Evolutionary conservation across 768 basidiomycete genomes (phyloP), one percentile per base, ranked within the genome.

Genomic region (Chalciporus pseudorubinellus): DNA sequence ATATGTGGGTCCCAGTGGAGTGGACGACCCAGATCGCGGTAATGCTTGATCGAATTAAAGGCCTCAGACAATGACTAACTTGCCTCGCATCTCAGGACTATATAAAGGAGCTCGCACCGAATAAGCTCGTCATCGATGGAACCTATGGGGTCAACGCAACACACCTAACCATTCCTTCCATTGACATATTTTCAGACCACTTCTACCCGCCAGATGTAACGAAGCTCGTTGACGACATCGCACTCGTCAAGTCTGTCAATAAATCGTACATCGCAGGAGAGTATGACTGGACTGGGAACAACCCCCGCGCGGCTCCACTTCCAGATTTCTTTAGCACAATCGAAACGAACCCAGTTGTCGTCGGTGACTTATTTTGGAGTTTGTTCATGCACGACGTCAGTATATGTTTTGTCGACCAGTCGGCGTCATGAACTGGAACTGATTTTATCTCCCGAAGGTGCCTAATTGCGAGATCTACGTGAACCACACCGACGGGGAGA

Each of bases 11-110:
- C 20, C 46, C 39, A 8, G 46, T 41, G 5, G 39, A 52, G 24
- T 42, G 51, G 46, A 53, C 47, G 5, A 55, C 59, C 11, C 58
- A 66, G 5, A 52, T 68, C 9, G 64, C 52, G 33, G 60, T 61
- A 42, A 40, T 46, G 31, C 5, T 26, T 4, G 2, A 7, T 21
- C 34, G 6, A n/a, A 8, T n/a, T n/a, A 6, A 36, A 10, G 6
- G 34, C n/a, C n/a, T 31, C 2, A 5, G 16, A n/a, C n/a, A n/a
- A 36, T 6, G 14, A 36, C 14, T 36, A 16, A 36, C 14, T 31
- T 31, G 31, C 16, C 2, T 36, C 16, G 34, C 34, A 4, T 6
- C 33, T 2, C 34, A 36, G 34, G 34, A 36, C n/a, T 36, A 36
- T 16, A 36, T 36, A 4, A 36, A 36, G 34, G 34, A n/a, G 34